These are phyloP conservation scores for Tetragonia tetragonoides DNA, from an alignment of 148 eudicot species.

Conservation along the genomic window DNA sequence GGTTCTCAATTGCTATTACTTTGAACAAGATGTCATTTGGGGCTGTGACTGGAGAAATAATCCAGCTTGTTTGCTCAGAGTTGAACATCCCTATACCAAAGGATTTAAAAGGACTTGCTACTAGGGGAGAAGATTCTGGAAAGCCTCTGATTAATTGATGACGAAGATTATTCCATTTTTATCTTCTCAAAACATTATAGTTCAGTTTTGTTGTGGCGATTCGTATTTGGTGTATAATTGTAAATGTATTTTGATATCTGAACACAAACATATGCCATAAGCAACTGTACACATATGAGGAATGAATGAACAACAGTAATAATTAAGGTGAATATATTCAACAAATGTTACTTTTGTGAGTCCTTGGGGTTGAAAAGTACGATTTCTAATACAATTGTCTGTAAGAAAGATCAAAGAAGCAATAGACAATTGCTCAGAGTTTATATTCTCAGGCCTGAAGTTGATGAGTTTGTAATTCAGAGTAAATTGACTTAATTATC, in stretches of 20 bases:
- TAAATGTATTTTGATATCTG: not conserved
- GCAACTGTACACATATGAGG: conserved; percentile 11
- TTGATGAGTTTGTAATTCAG: too few species aligned
- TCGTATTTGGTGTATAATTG: not conserved
- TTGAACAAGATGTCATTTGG: conserved; percentile 86
- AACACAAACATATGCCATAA: not conserved
- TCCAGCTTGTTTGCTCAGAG: conserved; percentile 76
- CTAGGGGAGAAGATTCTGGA: conserved; percentile 26
- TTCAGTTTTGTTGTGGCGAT: conserved; percentile 13
- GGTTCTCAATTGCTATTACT: conserved; percentile 82
- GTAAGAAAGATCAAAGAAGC: not conserved
- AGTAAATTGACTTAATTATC: too few species aligned
- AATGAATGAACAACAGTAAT: not conserved
- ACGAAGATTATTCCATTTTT: not conserved
- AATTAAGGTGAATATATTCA: not conserved
- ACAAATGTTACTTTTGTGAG: not conserved
- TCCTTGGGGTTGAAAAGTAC: not conserved
- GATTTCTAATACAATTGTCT: not conserved
- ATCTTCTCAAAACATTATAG: not conserved
- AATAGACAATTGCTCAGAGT: too few species aligned
- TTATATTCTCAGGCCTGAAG: too few species aligned
- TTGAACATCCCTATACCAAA: conserved; percentile 66
- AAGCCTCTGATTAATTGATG: conserved; percentile 57
- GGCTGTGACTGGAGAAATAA: conserved; percentile 60
- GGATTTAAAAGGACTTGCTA: conserved; percentile 41